Conservation (phyloP, 495 filamentous ascomycete species). For the Talaromyces thailandensis region DNA sequence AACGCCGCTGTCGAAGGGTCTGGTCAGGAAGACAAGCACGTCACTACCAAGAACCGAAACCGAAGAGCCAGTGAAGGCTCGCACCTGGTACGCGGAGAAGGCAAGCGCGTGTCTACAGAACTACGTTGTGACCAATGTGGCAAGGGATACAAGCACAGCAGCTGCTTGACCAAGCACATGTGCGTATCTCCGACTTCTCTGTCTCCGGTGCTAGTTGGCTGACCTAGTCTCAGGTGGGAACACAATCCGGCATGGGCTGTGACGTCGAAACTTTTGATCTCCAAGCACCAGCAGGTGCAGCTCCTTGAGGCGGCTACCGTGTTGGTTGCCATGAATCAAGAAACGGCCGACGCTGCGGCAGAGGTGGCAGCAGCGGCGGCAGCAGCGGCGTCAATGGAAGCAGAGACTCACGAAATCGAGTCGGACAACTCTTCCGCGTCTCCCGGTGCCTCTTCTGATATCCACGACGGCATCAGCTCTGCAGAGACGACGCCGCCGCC, state of each 20-base stretch:
- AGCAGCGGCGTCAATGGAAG: constrained; percentile 18
- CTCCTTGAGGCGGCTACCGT: constrained; percentile 94
- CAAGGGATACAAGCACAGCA: constrained; percentile 99
- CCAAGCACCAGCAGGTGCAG: constrained; percentile 99
- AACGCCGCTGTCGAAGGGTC: constrained; percentile 19
- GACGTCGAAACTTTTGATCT: constrained; percentile 96
- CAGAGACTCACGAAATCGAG: constrained; percentile 53
- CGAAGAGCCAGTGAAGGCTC: constrained; percentile 83
- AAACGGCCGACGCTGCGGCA: constrained; percentile 18
- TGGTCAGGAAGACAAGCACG: constrained; percentile 31
- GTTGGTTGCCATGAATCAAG: constrained; percentile 81
- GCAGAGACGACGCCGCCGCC: constrained; percentile 48
- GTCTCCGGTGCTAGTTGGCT: constrained; percentile 2
- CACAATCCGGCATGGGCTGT: constrained; percentile 97
- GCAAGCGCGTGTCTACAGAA: constrained; percentile 68
- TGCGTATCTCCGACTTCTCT: constrained; percentile 57
- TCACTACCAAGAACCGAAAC: constrained; percentile 58
- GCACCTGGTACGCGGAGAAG: constrained; percentile 63
- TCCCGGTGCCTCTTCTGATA: constrained; percentile 68
- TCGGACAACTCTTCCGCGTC: constrained; percentile 79
- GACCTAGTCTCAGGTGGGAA: constrained; percentile 69
- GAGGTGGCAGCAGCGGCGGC: background rate
- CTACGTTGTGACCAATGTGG: constrained; percentile 96
- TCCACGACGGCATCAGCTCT: constrained; percentile 57
- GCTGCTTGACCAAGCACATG: constrained; percentile 99